Evolutionary conservation across 768 basidiomycete species (phyloP).

Genomic region (Amanita jacksonii): DNA sequence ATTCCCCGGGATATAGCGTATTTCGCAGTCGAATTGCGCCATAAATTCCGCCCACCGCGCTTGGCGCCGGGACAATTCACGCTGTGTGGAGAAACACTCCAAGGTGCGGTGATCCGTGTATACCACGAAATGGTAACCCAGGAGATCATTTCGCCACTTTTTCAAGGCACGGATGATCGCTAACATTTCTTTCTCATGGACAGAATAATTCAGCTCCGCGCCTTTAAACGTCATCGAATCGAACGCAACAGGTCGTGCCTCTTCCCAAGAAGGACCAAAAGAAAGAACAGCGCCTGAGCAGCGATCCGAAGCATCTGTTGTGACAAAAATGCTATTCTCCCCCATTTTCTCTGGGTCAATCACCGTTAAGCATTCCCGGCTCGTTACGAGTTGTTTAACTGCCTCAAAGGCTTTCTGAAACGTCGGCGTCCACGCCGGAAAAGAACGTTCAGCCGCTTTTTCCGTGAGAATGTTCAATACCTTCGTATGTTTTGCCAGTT

Average conservation of each 20-base stretch:
- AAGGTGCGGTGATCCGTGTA: conserved; percentile 23
- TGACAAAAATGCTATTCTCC: conserved; percentile 17
- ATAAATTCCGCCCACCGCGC: conserved; percentile 24
- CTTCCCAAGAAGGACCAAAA: conserved; percentile 12
- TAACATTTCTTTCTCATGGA: conserved; percentile 29
- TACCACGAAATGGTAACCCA: conserved; percentile 20
- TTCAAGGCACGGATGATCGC: conserved; percentile 26
- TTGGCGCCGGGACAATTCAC: conserved; percentile 23
- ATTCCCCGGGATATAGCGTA: conserved; percentile 13
- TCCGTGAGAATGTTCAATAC: too few species aligned
- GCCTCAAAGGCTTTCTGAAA: conserved; percentile 8
- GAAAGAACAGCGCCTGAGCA: conserved; percentile 21
- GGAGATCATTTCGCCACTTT: conserved; percentile 18
- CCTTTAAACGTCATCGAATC: conserved; percentile 26
- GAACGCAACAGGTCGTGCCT: conserved; percentile 19
- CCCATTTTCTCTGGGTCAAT: conserved; percentile 11
- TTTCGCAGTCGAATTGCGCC: too few species aligned
- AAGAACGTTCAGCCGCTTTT: too few species aligned
- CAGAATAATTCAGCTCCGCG: conserved; percentile 30
- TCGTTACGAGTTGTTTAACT: conserved; percentile 13
- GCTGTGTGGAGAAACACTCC: conserved; percentile 20
- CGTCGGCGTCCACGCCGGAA: too few species aligned
- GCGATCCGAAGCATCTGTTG: conserved; percentile 22
- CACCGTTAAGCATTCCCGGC: conserved; percentile 12
- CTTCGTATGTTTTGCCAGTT: neutral